A percentile compares a stretch with the other conserved stretches of the same genome.
Evolutionary conservation across 2,329 filamentous ascomycete species (phyloP).

Genomic region (Exophiala phaeomuriformis): DNA sequence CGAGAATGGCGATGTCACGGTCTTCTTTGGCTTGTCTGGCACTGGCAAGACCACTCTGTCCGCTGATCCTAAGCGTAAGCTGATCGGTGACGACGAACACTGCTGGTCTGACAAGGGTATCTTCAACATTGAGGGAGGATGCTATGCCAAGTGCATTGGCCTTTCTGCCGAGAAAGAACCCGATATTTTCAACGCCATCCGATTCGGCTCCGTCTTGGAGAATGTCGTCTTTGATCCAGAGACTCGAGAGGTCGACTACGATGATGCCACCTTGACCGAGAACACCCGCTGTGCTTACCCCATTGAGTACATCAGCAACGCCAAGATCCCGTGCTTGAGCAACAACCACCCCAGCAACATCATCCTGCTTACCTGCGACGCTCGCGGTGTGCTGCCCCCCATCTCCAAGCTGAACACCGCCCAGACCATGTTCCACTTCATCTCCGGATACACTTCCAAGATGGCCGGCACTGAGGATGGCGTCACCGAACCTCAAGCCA

Average conservation of each 20-base stretch:
- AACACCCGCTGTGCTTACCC: slow-evolving; percentile 98
- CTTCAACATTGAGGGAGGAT: slow-evolving; percentile 99
- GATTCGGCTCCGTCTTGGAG: slow-evolving; percentile 93
- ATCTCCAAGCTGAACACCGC: slow-evolving; percentile 93
- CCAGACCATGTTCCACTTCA: slow-evolving; percentile 99
- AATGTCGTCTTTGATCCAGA: slow-evolving; percentile 95
- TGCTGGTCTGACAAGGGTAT: slow-evolving; percentile 96
- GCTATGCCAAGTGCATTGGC: slow-evolving; percentile 98
- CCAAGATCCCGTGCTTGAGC: slow-evolving; percentile 93
- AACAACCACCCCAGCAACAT: slow-evolving; percentile 90
- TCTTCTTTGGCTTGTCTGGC: slow-evolving; percentile 98
- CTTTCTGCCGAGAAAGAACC: slow-evolving; percentile 98
- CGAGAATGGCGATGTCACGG: slow-evolving; percentile 85
- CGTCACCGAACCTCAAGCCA: slow-evolving; percentile 92
- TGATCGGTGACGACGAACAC: slow-evolving; percentile 99
- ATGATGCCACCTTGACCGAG: slow-evolving; percentile 89
- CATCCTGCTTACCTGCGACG: slow-evolving; percentile 95
- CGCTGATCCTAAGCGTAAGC: slow-evolving; percentile 87
- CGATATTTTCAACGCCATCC: slow-evolving; percentile 93
- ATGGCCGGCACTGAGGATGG: slow-evolving; percentile 99
- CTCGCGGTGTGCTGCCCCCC: slow-evolving; percentile 90
- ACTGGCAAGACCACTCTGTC: slow-evolving; percentile 98
- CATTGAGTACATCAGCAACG: slow-evolving; percentile 98
- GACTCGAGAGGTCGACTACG: slow-evolving; percentile 88
- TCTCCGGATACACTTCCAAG: slow-evolving; percentile 98